phyloP scores from a whole-genome alignment of 495 filamentous ascomycete species.

The Hypoxylon lienhwacheense region DNA sequence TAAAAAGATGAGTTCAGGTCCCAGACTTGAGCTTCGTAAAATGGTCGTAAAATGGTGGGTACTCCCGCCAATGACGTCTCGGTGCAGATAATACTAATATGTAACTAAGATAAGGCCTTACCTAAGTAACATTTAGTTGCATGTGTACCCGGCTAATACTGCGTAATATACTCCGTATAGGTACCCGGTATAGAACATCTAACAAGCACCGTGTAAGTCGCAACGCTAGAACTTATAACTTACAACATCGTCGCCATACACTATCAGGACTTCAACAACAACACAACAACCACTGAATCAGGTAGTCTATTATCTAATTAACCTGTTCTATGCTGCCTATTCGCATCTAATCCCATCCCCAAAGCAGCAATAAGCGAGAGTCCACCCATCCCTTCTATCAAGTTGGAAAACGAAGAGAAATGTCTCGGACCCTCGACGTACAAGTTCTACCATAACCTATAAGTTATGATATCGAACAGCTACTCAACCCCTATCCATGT shows the following conservation, averaged over 20 bases:
- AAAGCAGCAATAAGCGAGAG: constrained; percentile 1
- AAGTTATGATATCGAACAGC: background rate
- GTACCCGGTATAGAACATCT: too few relatives aligned
- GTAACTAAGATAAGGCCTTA: background rate
- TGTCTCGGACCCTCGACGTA: background rate
- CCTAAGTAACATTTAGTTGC: background rate
- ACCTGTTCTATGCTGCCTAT: constrained; percentile 1
- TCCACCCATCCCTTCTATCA: constrained; percentile 2
- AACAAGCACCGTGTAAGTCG: too few relatives aligned
- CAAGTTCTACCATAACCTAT: background rate
- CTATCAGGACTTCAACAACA: too few relatives aligned
- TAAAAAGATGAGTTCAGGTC: background rate
- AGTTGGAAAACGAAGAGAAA: background rate
- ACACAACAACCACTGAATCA: too few relatives aligned
- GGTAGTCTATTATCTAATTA: constrained; percentile 13
- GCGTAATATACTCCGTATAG: too few relatives aligned
- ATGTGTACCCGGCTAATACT: background rate
- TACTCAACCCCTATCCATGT: background rate
- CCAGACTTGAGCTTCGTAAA: background rate
- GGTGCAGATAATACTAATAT: constrained; percentile 10
- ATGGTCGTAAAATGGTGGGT: background rate
- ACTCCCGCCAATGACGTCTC: constrained; percentile 18
- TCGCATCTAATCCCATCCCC: background rate
- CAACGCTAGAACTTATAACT: too few relatives aligned
- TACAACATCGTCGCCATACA: too few relatives aligned